Percentiles rank a stretch among this genome's conserved stretches.
Conservation (phyloP, 495 filamentous ascomycete genomes). For the Penicillium atrosanguineum region DNA sequence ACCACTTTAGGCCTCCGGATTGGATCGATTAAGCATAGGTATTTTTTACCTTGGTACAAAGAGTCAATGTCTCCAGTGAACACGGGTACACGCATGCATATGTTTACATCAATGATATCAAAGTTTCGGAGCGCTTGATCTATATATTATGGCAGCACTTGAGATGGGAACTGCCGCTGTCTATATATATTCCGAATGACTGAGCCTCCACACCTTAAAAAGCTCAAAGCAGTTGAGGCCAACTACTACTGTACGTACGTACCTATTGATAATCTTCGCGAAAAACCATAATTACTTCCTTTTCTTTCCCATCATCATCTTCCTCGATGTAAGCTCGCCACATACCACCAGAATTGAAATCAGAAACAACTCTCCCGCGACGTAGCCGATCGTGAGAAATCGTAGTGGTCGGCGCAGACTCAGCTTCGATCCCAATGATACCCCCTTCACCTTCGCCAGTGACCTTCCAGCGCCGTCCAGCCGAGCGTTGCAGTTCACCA, state of each 20-base stretch:
- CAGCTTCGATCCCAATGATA: slow-evolving; percentile 79
- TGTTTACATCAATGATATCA: no score
- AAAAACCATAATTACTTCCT: slow-evolving; percentile 63
- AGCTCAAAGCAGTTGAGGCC: no score
- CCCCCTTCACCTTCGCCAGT: slow-evolving; percentile 83
- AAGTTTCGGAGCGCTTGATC: no score
- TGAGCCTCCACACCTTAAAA: no score
- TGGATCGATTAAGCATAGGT: no score
- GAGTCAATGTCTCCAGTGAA: no score
- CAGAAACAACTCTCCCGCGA: slow-evolving; percentile 58
- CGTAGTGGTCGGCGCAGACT: slow-evolving; percentile 26
- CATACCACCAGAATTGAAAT: slow-evolving; percentile 90
- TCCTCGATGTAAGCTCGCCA: slow-evolving; percentile 79
- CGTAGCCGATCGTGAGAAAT: slow-evolving; percentile 23
- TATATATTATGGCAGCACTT: no score
- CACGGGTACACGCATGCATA: no score
- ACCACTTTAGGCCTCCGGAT: no score
- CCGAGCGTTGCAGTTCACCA: slow-evolving; percentile 74
- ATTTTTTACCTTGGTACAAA: no score
- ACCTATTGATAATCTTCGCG: slow-evolving; percentile 37
- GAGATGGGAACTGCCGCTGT: no score
- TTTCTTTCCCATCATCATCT: slow-evolving; percentile 55
- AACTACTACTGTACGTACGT: neutral
- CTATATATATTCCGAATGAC: no score
- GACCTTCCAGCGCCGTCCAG: slow-evolving; percentile 70